phyloP scores from a whole-genome alignment of 2,329 filamentous ascomycete genomes.

The Ophiostoma australiae region DNA sequence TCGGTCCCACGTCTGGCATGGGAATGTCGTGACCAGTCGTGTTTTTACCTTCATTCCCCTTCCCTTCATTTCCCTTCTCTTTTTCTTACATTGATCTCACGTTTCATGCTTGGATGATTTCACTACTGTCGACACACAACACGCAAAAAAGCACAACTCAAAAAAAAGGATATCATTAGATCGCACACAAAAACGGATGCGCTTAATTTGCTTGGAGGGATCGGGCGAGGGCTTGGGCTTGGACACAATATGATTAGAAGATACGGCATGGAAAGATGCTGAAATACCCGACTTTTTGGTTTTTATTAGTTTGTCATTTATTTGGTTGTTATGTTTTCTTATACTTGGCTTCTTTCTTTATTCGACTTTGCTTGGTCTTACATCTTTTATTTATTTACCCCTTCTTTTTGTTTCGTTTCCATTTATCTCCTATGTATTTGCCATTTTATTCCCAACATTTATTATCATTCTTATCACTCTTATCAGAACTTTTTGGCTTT shows the following conservation, averaged over 20 bases:
- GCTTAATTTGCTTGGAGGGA: neutral
- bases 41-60: neutral
- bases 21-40: slow-evolving; percentile 37
- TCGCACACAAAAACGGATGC: neutral
- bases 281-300: slow-evolving; percentile 10
- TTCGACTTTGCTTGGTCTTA: neutral
- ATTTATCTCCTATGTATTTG: neutral
- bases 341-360: neutral
- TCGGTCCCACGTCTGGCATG: slow-evolving; percentile 44
- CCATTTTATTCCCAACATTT: slow-evolving; percentile 1
- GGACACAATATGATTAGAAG: neutral
- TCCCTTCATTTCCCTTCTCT: neutral
- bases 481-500: neutral
- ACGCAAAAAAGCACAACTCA: neutral
- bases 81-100: neutral
- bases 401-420: neutral
- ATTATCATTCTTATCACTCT: neutral
- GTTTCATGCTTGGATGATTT: neutral
- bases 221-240: neutral
- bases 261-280: slow-evolving; percentile 7
- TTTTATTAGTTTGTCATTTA: neutral
- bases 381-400: neutral
- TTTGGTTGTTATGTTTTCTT: neutral
- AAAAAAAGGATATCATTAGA: neutral
- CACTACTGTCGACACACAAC: neutral